phyloP scores from a whole-genome alignment of 352 stramenopile species.

The Stephanocyclus meneghinianus region DNA sequence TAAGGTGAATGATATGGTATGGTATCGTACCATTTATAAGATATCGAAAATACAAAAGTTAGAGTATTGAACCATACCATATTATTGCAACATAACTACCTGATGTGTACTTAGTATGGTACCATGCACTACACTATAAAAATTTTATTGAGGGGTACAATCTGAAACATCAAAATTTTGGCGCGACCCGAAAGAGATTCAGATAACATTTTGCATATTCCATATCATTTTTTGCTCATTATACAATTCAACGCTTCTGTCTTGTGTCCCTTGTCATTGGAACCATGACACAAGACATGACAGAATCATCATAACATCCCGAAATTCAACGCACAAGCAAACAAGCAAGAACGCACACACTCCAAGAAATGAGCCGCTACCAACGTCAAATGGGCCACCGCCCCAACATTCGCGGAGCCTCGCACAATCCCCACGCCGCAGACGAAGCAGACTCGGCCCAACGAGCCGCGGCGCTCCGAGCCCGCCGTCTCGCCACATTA shows the following conservation, averaged over 20 bases:
- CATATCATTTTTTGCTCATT: no score
- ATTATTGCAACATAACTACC: no score
- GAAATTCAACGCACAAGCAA: background rate
- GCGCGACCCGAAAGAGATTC: background rate
- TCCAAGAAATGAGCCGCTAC: slow-evolving; percentile 24
- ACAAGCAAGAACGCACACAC: background rate
- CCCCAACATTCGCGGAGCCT: slow-evolving; percentile 4
- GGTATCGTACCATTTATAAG: no score
- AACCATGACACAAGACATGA: background rate
- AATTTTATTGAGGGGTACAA: no score
- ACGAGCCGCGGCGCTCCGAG: background rate
- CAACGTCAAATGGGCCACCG: slow-evolving; percentile 41
- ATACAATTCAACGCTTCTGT: no score
- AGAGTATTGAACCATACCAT: no score
- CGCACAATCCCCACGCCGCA: background rate
- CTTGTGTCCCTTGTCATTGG: background rate
- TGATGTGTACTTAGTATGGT: no score
- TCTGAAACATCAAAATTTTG: no score
- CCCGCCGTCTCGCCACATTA: slow-evolving; percentile 22
- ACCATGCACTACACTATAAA: no score
- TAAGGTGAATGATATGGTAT: background rate
- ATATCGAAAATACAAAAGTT: no score
- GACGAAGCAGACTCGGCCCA: background rate
- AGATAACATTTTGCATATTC: no score
- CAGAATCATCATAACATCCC: background rate